phyloP scores from a whole-genome alignment of 2,329 filamentous ascomycete genomes.

The Elsinoe perseae region DNA sequence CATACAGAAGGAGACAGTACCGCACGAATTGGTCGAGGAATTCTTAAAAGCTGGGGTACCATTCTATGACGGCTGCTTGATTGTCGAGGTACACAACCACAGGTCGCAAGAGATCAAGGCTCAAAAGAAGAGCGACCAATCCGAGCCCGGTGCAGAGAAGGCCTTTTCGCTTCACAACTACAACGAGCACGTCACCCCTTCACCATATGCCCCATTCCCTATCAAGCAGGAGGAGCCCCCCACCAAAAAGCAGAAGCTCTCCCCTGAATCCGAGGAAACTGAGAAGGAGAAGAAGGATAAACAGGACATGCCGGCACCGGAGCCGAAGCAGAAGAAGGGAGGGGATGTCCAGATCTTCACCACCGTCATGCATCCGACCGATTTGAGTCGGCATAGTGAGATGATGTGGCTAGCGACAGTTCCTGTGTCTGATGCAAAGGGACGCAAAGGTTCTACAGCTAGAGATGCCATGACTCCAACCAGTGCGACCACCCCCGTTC shows the following conservation, averaged over 20 bases:
- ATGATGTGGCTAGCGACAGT: slow-evolving; percentile 68
- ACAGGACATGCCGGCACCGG: slow-evolving; percentile 12
- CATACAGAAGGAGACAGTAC: slow-evolving; percentile 65
- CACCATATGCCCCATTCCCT: slow-evolving; percentile 69
- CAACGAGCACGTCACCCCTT: slow-evolving; percentile 83
- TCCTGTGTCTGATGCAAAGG: slow-evolving; percentile 46
- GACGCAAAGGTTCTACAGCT: slow-evolving; percentile 31
- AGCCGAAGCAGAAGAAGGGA: slow-evolving; percentile 22
- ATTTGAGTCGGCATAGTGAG: slow-evolving; percentile 66
- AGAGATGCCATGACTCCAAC: slow-evolving; percentile 62
- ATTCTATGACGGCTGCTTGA: slow-evolving; percentile 91
- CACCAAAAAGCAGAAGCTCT: slow-evolving; percentile 41
- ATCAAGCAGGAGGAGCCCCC: slow-evolving; percentile 24
- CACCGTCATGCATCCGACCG: slow-evolving; percentile 76
- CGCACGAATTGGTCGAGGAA: slow-evolving; percentile 79
- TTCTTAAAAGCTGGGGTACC: slow-evolving; percentile 62
- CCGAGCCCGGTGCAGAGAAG: slow-evolving; percentile 50
- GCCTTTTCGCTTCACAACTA: slow-evolving; percentile 89
- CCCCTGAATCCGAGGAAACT: slow-evolving; percentile 21
- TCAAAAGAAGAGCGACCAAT: slow-evolving; percentile 36
- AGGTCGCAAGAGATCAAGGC: slow-evolving; percentile 56
- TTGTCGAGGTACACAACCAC: slow-evolving; percentile 89
- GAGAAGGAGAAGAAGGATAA: slow-evolving; percentile 42
- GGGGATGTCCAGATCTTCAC: slow-evolving; percentile 58
- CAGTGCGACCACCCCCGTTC: slow-evolving; percentile 45